Conservation (phyloP, 2,329 filamentous ascomycete genomes). For the Zymoseptoria pseudotritici region DNA sequence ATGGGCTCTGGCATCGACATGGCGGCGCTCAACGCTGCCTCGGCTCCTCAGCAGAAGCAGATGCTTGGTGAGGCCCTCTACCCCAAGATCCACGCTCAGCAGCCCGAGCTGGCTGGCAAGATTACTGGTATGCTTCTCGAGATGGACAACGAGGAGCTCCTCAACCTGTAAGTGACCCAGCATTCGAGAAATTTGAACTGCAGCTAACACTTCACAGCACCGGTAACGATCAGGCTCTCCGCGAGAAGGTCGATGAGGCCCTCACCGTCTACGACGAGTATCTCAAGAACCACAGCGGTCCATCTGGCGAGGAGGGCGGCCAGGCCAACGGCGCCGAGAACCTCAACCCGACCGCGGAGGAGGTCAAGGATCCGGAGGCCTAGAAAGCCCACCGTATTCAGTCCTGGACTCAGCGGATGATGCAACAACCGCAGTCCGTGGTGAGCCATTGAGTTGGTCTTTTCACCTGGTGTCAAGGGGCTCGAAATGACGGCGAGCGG, state of each 20-base stretch:
- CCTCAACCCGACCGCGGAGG: constrained; percentile 27
- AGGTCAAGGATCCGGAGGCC: constrained; percentile 26
- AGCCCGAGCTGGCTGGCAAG: constrained; percentile 95
- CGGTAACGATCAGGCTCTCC: constrained; percentile 80
- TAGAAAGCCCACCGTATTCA: constrained; percentile 19
- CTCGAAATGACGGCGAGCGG: constrained; percentile 11
- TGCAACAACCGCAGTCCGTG: constrained; percentile 8
- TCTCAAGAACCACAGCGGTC: constrained; percentile 69
- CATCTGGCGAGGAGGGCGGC: constrained; percentile 28
- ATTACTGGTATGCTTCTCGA: constrained; percentile 99
- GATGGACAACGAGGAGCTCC: constrained; percentile 94
- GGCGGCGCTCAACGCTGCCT: constrained; percentile 44
- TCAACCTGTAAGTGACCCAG: constrained; percentile 76
- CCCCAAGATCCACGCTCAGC: constrained; percentile 93
- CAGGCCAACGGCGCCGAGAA: constrained; percentile 29
- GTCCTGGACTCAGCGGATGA: constrained; percentile 11
- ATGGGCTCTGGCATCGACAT: constrained; percentile 40
- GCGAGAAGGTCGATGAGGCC: constrained; percentile 94
- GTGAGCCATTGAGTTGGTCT: constrained; percentile 2
- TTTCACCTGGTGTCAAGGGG: constrained; percentile 7
- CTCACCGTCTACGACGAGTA: constrained; percentile 98
- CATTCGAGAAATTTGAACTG: background rate
- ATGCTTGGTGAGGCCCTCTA: constrained; percentile 96
- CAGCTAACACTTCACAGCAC: constrained; percentile 52
- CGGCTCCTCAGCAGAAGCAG: constrained; percentile 87